Percentiles rank a stretch among this genome's conserved stretches.
Evolutionary conservation across 1,284 basidiomycete species (phyloP).

Genomic region (Coriolopsis trogii): DNA sequence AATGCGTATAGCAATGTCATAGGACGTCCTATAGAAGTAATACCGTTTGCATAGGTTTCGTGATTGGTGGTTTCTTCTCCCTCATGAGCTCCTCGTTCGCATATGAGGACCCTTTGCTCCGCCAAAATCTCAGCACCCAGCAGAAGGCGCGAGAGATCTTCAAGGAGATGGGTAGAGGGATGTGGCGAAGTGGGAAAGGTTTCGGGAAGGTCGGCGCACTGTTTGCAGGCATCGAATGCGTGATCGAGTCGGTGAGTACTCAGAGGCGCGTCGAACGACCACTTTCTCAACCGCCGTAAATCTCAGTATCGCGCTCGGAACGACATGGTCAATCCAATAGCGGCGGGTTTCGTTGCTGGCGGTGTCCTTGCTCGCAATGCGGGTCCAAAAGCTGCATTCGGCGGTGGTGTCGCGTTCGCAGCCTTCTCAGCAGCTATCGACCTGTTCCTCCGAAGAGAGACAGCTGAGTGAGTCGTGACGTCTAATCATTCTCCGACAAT

Average conservation of each 20-base stretch:
- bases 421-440: slow-evolving; percentile 92
- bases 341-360: slow-evolving; percentile 75
- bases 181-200: slow-evolving; percentile 90
- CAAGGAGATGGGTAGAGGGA: slow-evolving; percentile 92
- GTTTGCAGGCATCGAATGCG: slow-evolving; percentile 94
- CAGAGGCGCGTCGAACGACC: slow-evolving; percentile 4
- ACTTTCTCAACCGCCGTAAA: not conserved
- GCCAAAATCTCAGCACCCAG: slow-evolving; percentile 62
- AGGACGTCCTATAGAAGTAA: slow-evolving; percentile 24
- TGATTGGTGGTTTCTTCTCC: slow-evolving; percentile 93
- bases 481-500: too few species aligned
- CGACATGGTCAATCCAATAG: slow-evolving; percentile 85
- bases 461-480: slow-evolving; percentile 78
- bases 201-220: slow-evolving; percentile 96
- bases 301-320: slow-evolving; percentile 92
- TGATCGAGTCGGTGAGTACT: slow-evolving; percentile 90
- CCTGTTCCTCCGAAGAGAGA: slow-evolving; percentile 80
- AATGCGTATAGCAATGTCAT: slow-evolving; percentile 10
- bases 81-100: slow-evolving; percentile 95
- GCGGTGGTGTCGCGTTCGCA: slow-evolving; percentile 87
- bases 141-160: slow-evolving; percentile 89
- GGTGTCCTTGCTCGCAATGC: slow-evolving; percentile 85
- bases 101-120: slow-evolving; percentile 91
- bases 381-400: slow-evolving; percentile 80
- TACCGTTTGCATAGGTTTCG: slow-evolving; percentile 68